phyloP scores from a whole-genome alignment of 108 stramenopile genomes.

The Stephanodiscus minutulus region DNA sequence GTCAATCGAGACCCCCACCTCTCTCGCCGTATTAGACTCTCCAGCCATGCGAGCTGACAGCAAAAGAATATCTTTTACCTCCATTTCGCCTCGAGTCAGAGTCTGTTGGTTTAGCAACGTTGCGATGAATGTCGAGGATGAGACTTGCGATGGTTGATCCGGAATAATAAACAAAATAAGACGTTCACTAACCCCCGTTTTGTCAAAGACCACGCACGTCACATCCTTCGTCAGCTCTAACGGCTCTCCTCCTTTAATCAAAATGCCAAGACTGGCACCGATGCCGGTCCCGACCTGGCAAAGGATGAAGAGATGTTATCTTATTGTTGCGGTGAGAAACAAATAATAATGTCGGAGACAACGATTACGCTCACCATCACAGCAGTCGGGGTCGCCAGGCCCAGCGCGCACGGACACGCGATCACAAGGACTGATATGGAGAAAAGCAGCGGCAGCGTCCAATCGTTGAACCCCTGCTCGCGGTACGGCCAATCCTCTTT shows the following conservation, averaged over 20 bases:
- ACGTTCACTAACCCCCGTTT: slow-evolving; percentile 75
- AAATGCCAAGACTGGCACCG: slow-evolving; percentile 80
- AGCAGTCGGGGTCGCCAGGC: slow-evolving; percentile 90
- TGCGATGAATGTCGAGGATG: background rate
- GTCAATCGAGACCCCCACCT: background rate
- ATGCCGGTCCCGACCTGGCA: slow-evolving; percentile 82
- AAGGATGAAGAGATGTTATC: background rate
- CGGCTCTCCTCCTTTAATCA: slow-evolving; percentile 91
- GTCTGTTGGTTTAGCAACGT: background rate
- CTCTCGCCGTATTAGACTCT: background rate
- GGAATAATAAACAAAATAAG: slow-evolving; percentile 34
- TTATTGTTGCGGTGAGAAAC: background rate
- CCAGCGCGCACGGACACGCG: slow-evolving; percentile 93
- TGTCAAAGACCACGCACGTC: slow-evolving; percentile 84
- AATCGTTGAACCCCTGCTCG: slow-evolving; percentile 56
- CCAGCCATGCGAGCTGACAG: slow-evolving; percentile 35
- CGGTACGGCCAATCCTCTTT: slow-evolving; percentile 60
- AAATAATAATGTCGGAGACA: background rate
- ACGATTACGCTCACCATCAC: slow-evolving; percentile 49
- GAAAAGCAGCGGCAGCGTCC: slow-evolving; percentile 80
- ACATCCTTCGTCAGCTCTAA: slow-evolving; percentile 70
- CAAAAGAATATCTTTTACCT: slow-evolving; percentile 43
- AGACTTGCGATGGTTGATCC: slow-evolving; percentile 23
- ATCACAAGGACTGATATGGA: slow-evolving; percentile 84
- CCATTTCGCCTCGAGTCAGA: slow-evolving; percentile 41